Base-by-base conservation (phyloP, 148 eudicot genomes). In the Rhododendron simsii region DNA sequence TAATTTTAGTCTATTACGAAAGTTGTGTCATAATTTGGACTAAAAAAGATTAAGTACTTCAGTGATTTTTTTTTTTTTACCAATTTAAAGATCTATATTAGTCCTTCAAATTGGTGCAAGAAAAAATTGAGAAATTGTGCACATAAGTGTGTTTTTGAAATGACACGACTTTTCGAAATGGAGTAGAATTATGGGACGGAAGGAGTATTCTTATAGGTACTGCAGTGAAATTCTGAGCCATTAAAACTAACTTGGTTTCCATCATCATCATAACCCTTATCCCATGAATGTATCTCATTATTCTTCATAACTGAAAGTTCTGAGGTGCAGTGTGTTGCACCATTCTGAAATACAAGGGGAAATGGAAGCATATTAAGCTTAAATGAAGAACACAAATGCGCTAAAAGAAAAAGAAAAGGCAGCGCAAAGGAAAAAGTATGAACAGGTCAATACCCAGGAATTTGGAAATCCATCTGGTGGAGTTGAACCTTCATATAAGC, bases 401-500 rank as follows among this genome's bases (percentile, higher is more conserved):
- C 30, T 14, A 39, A 9, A 57, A 6, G 44, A 78, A 76, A 23
- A 44, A 23, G 16, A 57, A 67, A 28, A 71, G 55, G 63, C 39
- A 61, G 7, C 67, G 48, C 0, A 37, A 47, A 37, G 44, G 3
- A 80, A 59, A 26, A 67, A 15, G 45, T 80, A 84, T 83, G 15
- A 61, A 81, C 37, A 84, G 82, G 44, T 7, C 59, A 82, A 65
- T 91, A 98, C 99, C 99, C 99, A 98, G 50, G 93, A 90, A 91
- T 93, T 95, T 21, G 98, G 98, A 88, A 98, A 98, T 37, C 98
- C 98, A 81, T 91, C 98, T 35, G 94, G 90, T 87, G 98, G 96
- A 4, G 98, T 95, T 86, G 95, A 89, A 82, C 99, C 98, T 90
- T 98, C 98, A 86, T 98, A 98, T 89, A 98, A 90, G 91, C 99